Evolutionary conservation across 345 rosid species (phyloP).

Genomic region (Melaleuca quinquenervia): DNA sequence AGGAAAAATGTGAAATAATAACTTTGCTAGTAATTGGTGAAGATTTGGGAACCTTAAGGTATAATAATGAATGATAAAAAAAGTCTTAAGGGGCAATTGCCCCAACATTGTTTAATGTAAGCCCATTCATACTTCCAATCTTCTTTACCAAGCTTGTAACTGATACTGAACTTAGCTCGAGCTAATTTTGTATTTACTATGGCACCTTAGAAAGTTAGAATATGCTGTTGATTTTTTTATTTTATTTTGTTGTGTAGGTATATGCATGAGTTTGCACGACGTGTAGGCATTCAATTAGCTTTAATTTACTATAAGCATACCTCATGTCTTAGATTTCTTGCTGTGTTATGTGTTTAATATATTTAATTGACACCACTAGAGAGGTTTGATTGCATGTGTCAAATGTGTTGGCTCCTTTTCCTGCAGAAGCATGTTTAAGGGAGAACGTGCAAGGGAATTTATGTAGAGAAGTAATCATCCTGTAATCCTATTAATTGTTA

Average conservation of each 20-base stretch:
- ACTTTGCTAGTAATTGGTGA: background rate
- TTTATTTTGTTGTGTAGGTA: background rate
- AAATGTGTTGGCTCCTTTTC: background rate
- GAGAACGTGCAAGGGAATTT: background rate
- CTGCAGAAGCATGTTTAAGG: background rate
- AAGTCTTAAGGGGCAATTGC: background rate
- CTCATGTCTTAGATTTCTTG: background rate
- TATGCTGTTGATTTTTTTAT: background rate
- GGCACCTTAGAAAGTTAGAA: background rate
- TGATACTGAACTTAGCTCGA: background rate
- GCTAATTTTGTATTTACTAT: background rate
- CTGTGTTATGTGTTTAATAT: background rate
- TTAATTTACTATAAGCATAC: background rate
- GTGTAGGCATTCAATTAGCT: background rate
- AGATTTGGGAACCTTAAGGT: background rate
- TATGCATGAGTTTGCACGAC: background rate
- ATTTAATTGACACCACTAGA: background rate
- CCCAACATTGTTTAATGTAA: background rate
- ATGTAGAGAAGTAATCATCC: background rate
- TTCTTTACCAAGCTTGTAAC: background rate
- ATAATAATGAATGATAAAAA: background rate
- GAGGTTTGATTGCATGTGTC: background rate
- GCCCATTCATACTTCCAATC: background rate
- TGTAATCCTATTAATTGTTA: background rate
- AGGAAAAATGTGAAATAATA: background rate